Evolutionary conservation across 2,329 filamentous ascomycete species (phyloP).

Genomic region (Monilinia fructicola): DNA sequence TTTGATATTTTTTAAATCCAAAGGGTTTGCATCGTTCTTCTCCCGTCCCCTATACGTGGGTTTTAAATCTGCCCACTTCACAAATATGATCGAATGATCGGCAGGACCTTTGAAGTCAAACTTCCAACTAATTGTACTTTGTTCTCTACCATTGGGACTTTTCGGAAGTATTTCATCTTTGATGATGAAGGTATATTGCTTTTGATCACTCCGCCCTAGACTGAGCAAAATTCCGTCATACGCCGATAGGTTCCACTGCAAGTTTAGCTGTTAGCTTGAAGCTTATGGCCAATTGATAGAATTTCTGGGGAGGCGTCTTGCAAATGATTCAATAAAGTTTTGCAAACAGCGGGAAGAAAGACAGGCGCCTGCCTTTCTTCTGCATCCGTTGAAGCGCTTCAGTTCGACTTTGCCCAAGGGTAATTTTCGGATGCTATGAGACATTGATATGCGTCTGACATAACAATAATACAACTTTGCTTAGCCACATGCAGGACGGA

Average conservation of each 20-base stretch:
- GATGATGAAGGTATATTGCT: slow-evolving; percentile 70
- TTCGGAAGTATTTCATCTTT: slow-evolving; percentile 65
- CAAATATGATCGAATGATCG: slow-evolving; percentile 47
- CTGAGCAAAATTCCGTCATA: slow-evolving; percentile 62
- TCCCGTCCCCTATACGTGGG: slow-evolving; percentile 72
- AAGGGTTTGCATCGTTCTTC: slow-evolving; percentile 56
- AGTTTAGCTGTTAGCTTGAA: not conserved
- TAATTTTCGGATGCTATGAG: not conserved
- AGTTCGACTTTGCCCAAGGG: not conserved
- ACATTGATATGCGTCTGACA: slow-evolving; percentile 3
- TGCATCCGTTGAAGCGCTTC: not conserved
- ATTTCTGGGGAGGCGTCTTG: not conserved
- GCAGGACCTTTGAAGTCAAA: slow-evolving; percentile 57
- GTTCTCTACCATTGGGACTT: slow-evolving; percentile 65
- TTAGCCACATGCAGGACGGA: not conserved
- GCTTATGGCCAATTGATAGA: not conserved
- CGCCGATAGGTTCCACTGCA: slow-evolving; percentile 61
- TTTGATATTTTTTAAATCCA: slow-evolving; percentile 62
- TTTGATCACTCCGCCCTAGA: slow-evolving; percentile 56
- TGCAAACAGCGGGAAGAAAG: not conserved
- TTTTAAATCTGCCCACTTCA: slow-evolving; percentile 65
- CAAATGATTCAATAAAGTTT: not conserved
- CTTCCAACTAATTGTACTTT: slow-evolving; percentile 72
- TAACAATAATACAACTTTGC: slow-evolving; percentile 2
- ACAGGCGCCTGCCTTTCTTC: not conserved